Base-by-base conservation (phyloP, 2,329 filamentous ascomycete genomes). In the Trichoderma sp. region DNA sequence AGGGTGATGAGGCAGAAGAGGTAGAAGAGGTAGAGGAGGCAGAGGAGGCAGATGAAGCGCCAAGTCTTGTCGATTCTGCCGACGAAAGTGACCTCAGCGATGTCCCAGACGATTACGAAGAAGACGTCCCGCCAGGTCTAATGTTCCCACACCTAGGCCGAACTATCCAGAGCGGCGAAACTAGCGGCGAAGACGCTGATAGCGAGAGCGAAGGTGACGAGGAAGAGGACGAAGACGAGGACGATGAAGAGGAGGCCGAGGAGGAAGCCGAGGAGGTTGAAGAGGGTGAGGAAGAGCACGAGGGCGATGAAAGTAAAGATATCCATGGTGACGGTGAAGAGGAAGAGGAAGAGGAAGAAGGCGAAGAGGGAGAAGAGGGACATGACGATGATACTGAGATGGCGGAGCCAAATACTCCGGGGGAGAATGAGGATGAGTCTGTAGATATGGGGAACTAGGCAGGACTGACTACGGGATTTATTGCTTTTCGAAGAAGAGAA, bases 11-110 rank as follows among this genome's bases (percentile, higher is more conserved):
- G 33, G 33, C 33, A 3, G 33, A 35, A 35, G 33, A 35, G 11
- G 33, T 3, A 33, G 31, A 33, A 33, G 31, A 33, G 11, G 33
- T 10, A 6, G 33, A 35, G 13, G 33, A 35, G 13, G 33, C 4
- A 35, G 33, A 35, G 13, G 33, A 35, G 5, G 33, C 11, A 13
- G 33, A 67, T 52, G 76, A 76, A 19, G 69, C 84, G 0, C 86
- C 85, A 6, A 92, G 87, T 70, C 79, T 89, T 8, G 87, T 89
- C 70, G 88, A 91, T 70, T 89, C 86, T 52, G 89, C 87, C 0
- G 89, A 91, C 71, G 88, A 92, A 77, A 91, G 89, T 74, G 89
- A 91, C 71, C 81, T 92, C 0, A 91, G 88, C 64, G 90, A 92
- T 71, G 85, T 89, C 5, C 83, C 88, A 31, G 79, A 85, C 4